Evolutionary conservation across 495 filamentous ascomycete species (phyloP).

Genomic region (Cercophora scortea): DNA sequence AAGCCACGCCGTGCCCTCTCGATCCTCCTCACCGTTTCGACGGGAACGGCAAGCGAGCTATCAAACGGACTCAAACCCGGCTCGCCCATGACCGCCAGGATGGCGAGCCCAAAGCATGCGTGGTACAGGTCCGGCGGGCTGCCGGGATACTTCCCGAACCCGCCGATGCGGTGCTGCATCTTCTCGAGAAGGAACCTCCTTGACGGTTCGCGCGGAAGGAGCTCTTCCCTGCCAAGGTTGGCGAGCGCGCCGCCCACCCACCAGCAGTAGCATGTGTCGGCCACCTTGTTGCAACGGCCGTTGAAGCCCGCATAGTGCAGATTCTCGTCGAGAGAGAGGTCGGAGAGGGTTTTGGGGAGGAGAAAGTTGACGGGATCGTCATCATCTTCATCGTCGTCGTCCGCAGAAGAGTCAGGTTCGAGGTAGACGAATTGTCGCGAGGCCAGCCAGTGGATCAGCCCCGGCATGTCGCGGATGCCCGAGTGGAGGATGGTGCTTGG

Average conservation of each 20-base stretch:
- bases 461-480: slow-evolving; percentile 27
- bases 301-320: slow-evolving; percentile 60
- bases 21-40: slow-evolving; percentile 37
- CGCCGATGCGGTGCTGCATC: slow-evolving; percentile 86
- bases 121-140: slow-evolving; percentile 87
- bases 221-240: slow-evolving; percentile 53
- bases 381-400: slow-evolving; percentile 41
- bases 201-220: slow-evolving; percentile 54
- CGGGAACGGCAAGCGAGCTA: slow-evolving; percentile 58
- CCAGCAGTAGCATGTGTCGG: slow-evolving; percentile 92
- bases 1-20: slow-evolving; percentile 25
- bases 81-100: slow-evolving; percentile 59
- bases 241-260: slow-evolving; percentile 72
- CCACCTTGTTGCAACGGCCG: slow-evolving; percentile 78
- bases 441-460: slow-evolving; percentile 38
- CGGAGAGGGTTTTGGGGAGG: slow-evolving; percentile 27
- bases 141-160: slow-evolving; percentile 78
- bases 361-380: slow-evolving; percentile 29
- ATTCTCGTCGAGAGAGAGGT: slow-evolving; percentile 24
- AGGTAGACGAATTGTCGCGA: slow-evolving; percentile 54
- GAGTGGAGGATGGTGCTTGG: slow-evolving; percentile 21
- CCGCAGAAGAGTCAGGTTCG: slow-evolving; percentile 26
- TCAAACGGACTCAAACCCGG: slow-evolving; percentile 56
- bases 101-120: slow-evolving; percentile 78
- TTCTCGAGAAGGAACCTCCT: slow-evolving; percentile 75